Base-by-base conservation (phyloP, 805 yeast species). In the Candida fluviatilis region DNA sequence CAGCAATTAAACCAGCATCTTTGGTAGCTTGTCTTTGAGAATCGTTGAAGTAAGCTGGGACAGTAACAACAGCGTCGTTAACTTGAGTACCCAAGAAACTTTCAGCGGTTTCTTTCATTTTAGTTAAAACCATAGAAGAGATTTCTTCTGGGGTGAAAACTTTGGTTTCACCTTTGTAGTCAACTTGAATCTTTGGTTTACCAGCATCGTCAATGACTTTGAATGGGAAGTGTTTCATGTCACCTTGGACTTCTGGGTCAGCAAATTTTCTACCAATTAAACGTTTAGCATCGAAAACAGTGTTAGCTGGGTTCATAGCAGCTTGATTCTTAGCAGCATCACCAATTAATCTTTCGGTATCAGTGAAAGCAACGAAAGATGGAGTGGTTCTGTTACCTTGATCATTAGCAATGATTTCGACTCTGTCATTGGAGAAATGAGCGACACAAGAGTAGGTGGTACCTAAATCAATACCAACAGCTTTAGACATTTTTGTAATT, bases 351-450 rank as follows among this genome's bases (percentile, higher is more conserved):
- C 96, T 82, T 76, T 89, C 97, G 42, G 85, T 76, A 54, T 87
- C 95, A 39, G 95, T 87, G 76, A 89, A 89, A 34, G 96, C 96
- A 46, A 90, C 97, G 65, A 84, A 90, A 26, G 96, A 90, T 43
- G 97, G 96, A 40, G 97, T 90, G 44, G 91, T 89, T 78, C 97
- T 87, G 80, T 89, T 90, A 82, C 97, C 97, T 76, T 90, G 97
- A 69, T 90, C 97, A 66, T 90, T 90, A 56, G 97, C 96, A 65
- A 90, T 86, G 66, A 90, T 90, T 71, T 90, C 97, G 40, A 90
- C 97, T 66, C 86, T 77, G 55, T 90, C 95, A 60, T 86, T 85
- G 55, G 89, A 75, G 72, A 89, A 88, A 64, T 88, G 95, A 55
- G 96, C 96, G 49, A 89, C 96, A 81, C 96, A 89, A 37, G 96